Evolutionary conservation across 345 rosid species (phyloP).

Genomic region (Sonneratia alba): DNA sequence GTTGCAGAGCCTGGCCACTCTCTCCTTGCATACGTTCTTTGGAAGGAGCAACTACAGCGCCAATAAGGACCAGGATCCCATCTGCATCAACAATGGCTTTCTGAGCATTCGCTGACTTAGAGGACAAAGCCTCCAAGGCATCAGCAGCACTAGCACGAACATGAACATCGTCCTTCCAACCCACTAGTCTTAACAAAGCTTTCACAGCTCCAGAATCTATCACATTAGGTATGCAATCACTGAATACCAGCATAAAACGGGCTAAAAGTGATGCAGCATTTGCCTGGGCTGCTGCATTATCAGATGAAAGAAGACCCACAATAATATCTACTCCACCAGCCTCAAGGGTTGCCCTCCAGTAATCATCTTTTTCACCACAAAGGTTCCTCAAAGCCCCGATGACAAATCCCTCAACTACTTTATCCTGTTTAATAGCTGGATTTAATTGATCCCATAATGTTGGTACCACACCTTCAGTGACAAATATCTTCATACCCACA

Average conservation of each 20-base stretch:
- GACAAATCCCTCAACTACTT: constrained; percentile 67
- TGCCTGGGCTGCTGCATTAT: constrained; percentile 59
- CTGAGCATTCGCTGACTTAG: constrained; percentile 54
- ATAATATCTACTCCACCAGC: constrained; percentile 69
- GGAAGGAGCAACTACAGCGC: constrained; percentile 76
- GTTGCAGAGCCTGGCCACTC: constrained; percentile 43
- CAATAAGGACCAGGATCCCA: constrained; percentile 56
- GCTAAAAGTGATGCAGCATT: constrained; percentile 92
- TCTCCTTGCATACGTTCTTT: constrained; percentile 72
- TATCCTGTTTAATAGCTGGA: constrained; percentile 50
- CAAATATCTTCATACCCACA: constrained; percentile 76
- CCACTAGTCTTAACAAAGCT: constrained; percentile 53
- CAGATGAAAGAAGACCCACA: constrained; percentile 66
- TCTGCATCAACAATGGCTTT: constrained; percentile 47
- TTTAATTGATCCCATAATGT: constrained; percentile 71
- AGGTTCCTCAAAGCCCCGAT: constrained; percentile 88
- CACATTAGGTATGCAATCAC: constrained; percentile 48
- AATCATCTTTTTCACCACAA: constrained; percentile 62
- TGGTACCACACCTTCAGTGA: constrained; percentile 79
- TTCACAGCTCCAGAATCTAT: constrained; percentile 68
- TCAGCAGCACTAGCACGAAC: constrained; percentile 74
- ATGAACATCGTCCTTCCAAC: constrained; percentile 38
- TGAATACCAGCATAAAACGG: constrained; percentile 54
- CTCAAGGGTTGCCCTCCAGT: constrained; percentile 62
- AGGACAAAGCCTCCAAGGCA: constrained; percentile 74